Evolutionary conservation across 2,329 filamentous ascomycete species (phyloP), one percentile per base, ranked within the genome.

Genomic region (Torrubiellomyces zombiae): DNA sequence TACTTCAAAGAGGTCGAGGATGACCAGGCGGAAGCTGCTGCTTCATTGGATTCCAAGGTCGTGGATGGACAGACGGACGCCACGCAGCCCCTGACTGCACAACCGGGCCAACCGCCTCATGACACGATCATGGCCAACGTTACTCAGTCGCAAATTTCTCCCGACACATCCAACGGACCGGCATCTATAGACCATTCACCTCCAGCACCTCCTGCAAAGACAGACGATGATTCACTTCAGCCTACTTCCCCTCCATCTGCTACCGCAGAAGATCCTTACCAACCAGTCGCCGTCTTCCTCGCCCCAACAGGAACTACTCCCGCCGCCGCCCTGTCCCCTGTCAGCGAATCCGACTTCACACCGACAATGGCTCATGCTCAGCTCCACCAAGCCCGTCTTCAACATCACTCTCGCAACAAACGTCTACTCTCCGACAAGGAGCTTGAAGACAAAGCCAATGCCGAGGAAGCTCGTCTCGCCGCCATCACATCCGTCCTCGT

Each of bases 361-460:
- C 82, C 70, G 18, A 82, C 68, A 27, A 71, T 82, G 40, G 75
- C 69, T 28, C 82, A 78, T 51, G 82, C 70, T 33, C 77, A 75
- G 47, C 63, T 70, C 18, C 79, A 75, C 49, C 83, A 89, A 51
- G 63, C 67, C 9, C 61, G 70, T 3, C 61, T 89, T 1, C 58
- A 63, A 27, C 54, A 61, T 17, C 58, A 56, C 22, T 60, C 67
- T 3, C 69, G 73, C 31, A 92, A 92, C 48, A 74, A 66, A 33
- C 74, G 82, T 12, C 67, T 95, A 1, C 68, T 69, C 5, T 91
- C 82, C 1, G 83, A 95, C 49, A 70, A 68, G 17, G 86, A 95
- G 44, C 58, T 91, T 8, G 75, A 72, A 18, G 72, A 74, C 14
- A 70, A 73, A 35, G 73, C 71, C 17, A 59, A 67, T 5, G 72